These are phyloP conservation scores for Podaxis pistillaris DNA, from an alignment of 768 basidiomycete species.

Conservation along the genomic window DNA sequence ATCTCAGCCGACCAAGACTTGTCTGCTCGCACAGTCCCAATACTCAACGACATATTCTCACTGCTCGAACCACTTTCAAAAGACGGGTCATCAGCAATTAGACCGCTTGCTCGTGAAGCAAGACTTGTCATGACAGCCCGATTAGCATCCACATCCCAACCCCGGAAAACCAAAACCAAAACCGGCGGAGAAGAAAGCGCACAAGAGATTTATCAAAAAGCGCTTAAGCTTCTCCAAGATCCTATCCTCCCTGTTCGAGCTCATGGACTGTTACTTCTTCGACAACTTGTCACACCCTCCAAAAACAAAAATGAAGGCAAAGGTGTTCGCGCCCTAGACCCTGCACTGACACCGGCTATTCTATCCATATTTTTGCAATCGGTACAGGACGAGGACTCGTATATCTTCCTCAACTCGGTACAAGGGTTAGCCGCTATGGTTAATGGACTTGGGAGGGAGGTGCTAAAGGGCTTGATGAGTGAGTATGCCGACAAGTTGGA, in stretches of 20 bases:
- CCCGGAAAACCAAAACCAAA: constrained; percentile 16
- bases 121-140: constrained; percentile 83
- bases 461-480: constrained; percentile 63
- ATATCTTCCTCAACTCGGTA: constrained; percentile 89
- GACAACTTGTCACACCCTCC: constrained; percentile 61
- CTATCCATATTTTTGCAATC: constrained; percentile 84
- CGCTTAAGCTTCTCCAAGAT: constrained; percentile 85
- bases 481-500: constrained; percentile 59
- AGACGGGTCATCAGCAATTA: constrained; percentile 44
- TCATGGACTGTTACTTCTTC: constrained; percentile 82
- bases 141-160: constrained; percentile 54
- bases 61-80: constrained; percentile 58
- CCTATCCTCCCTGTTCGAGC: constrained; percentile 92
- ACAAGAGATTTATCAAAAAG: constrained; percentile 79
- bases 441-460: constrained; percentile 71
- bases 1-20: constrained; percentile 53
- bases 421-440: constrained; percentile 89
- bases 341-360: constrained; percentile 77
- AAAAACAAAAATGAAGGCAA: constrained; percentile 20
- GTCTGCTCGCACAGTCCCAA: constrained; percentile 56
- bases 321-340: constrained; percentile 36
- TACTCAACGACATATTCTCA: constrained; percentile 69
- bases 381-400: constrained; percentile 92
- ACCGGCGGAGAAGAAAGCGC: constrained; percentile 37
- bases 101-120: constrained; percentile 72